These are phyloP conservation scores for Fraxinus greggii DNA, from an alignment of 305 asterid genomes.

Conservation along the genomic window DNA sequence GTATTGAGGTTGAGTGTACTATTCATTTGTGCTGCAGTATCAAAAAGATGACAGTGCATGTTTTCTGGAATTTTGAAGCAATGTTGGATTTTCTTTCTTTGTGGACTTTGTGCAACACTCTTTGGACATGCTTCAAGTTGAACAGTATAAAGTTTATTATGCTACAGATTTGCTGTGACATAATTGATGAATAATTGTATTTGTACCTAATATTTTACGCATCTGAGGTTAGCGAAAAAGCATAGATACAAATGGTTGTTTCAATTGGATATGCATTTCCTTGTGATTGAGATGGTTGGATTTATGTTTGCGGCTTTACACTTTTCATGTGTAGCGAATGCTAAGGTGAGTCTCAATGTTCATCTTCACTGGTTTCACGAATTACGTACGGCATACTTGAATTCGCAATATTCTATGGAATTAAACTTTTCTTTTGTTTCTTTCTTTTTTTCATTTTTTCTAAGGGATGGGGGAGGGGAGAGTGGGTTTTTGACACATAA, in stretches of 20 bases:
- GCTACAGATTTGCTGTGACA: neutral
- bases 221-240: neutral
- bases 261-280: neutral
- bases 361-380: neutral
- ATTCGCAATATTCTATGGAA: neutral
- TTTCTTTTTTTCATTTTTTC: neutral
- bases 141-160: neutral
- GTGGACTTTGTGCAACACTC: neutral
- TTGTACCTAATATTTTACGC: neutral
- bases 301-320: neutral
- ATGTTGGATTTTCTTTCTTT: neutral
- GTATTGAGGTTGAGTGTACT: constrained; percentile 53
- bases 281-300: neutral
- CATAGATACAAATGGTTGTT: neutral
- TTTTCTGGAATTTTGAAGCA: neutral
- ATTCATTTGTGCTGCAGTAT: neutral
- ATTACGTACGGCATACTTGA: neutral
- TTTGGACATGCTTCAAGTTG: neutral
- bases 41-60: neutral
- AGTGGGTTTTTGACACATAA: neutral
- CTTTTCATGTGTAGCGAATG: neutral
- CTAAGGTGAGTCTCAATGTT: neutral
- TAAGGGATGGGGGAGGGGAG: neutral
- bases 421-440: neutral
- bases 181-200: neutral